Evolutionary conservation across 306 rosid genomes (phyloP).

Genomic region (Urtica urens): DNA sequence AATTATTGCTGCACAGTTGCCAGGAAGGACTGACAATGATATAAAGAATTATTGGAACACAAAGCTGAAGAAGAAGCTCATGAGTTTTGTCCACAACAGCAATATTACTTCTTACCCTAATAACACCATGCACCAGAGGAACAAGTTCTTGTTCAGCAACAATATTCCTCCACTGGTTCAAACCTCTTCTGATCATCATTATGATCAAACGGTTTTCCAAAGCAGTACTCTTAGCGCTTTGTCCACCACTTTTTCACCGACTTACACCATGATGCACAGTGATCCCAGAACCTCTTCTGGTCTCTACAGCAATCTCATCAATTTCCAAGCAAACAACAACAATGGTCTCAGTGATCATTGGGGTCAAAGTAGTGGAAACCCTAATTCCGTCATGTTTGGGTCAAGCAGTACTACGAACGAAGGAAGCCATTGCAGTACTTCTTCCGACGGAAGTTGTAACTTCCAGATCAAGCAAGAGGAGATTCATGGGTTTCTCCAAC

Average conservation of each 20-base stretch:
- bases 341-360: conserved; percentile 8
- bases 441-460: conserved; percentile 64
- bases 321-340: conserved; percentile 24
- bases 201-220: too few relatives aligned
- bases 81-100: conserved; percentile 22
- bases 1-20: conserved; percentile 77
- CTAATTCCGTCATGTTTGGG: conserved; percentile 36
- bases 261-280: conserved; percentile 18
- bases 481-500: conserved; percentile 17
- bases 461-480: conserved; percentile 43
- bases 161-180: not conserved
- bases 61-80: conserved; percentile 80
- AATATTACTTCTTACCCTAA: not conserved
- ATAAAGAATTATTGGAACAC: conserved; percentile 98
- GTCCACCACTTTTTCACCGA: conserved; percentile 4
- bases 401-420: conserved; percentile 25
- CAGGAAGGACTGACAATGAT: conserved; percentile 92
- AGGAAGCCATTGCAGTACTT: conserved; percentile 55
- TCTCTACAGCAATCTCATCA: conserved; percentile 8
- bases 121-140: not conserved
- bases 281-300: conserved; percentile 10
- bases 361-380: not conserved
- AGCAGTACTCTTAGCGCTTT: conserved; percentile 2
- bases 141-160: not conserved
- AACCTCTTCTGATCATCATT: not conserved